phyloP scores from a whole-genome alignment of 352 stramenopile genomes.

The Phytophthora pistaciae region DNA sequence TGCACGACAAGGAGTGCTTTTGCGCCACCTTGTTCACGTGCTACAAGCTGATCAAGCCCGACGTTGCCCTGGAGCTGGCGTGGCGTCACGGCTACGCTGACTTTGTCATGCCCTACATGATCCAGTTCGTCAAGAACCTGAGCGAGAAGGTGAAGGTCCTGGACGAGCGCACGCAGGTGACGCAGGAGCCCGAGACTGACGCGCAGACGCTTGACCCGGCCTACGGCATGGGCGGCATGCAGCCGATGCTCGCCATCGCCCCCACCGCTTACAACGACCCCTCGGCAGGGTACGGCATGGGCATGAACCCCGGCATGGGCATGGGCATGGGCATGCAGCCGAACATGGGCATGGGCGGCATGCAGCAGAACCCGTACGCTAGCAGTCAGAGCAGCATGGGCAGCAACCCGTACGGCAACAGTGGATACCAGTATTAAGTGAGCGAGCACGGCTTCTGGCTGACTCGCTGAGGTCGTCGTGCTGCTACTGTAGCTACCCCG shows the following conservation, averaged over 20 bases:
- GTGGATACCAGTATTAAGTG: slow-evolving; percentile 62
- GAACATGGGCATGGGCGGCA: slow-evolving; percentile 56
- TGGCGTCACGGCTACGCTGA: slow-evolving; percentile 99
- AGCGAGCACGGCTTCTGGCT: slow-evolving; percentile 23
- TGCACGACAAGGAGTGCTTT: slow-evolving; percentile 99
- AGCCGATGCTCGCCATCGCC: slow-evolving; percentile 85
- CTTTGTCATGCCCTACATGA: slow-evolving; percentile 99
- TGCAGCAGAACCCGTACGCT: slow-evolving; percentile 66
- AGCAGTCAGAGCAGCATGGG: slow-evolving; percentile 53
- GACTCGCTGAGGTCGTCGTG: slow-evolving; percentile 19
- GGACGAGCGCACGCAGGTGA: slow-evolving; percentile 89
- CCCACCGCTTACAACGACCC: slow-evolving; percentile 88
- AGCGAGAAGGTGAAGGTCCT: slow-evolving; percentile 95
- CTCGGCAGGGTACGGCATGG: slow-evolving; percentile 63
- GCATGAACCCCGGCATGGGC: slow-evolving; percentile 59
- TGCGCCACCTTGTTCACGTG: slow-evolving; percentile 98
- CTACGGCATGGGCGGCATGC: slow-evolving; percentile 83
- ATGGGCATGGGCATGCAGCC: slow-evolving; percentile 67
- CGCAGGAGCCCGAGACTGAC: slow-evolving; percentile 77
- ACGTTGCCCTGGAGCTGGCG: slow-evolving; percentile 98
- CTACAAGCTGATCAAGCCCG: slow-evolving; percentile 98
- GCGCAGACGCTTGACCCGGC: slow-evolving; percentile 62
- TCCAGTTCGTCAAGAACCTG: slow-evolving; percentile 99
- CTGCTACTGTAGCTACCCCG: slow-evolving; percentile 8
- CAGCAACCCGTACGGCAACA: slow-evolving; percentile 64